phyloP scores from a whole-genome alignment of 371 early-diverging fungal species.

The Mucor circinelloides region DNA sequence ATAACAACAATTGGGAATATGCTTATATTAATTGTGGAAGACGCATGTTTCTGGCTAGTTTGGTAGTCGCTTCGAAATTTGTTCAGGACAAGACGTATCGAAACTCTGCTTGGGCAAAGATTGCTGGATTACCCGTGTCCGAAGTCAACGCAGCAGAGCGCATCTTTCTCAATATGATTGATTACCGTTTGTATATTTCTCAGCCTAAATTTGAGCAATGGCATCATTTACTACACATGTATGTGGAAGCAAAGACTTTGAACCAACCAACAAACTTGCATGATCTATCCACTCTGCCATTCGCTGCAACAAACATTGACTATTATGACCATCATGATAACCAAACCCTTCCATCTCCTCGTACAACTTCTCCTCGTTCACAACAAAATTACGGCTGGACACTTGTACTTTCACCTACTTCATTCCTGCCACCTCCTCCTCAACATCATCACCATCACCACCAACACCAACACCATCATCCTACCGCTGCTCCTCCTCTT shows the following conservation, averaged over 20 bases:
- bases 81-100: conserved; percentile 79
- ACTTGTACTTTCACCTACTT: conserved; percentile 18
- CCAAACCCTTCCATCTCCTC: conserved; percentile 8
- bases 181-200: conserved; percentile 74
- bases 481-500: not conserved
- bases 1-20: conserved; percentile 22
- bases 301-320: conserved; percentile 1
- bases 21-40: conserved; percentile 65
- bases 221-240: conserved; percentile 45
- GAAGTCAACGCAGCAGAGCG: conserved; percentile 79
- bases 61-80: conserved; percentile 80
- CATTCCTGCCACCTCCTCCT: conserved; percentile 18
- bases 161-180: conserved; percentile 70
- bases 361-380: conserved; percentile 38
- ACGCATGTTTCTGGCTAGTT: conserved; percentile 79
- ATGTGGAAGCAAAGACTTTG: conserved; percentile 39
- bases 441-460: not conserved
- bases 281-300: conserved; percentile 17
- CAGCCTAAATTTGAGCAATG: conserved; percentile 58
- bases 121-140: conserved; percentile 71
- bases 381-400: conserved; percentile 27
- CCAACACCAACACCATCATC: too few species aligned
- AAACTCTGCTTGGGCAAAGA: conserved; percentile 82
- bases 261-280: conserved; percentile 16
- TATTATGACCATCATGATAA: not conserved